phyloP scores from a whole-genome alignment of 768 basidiomycete species.

The Xerocomellus chrysenteron region DNA sequence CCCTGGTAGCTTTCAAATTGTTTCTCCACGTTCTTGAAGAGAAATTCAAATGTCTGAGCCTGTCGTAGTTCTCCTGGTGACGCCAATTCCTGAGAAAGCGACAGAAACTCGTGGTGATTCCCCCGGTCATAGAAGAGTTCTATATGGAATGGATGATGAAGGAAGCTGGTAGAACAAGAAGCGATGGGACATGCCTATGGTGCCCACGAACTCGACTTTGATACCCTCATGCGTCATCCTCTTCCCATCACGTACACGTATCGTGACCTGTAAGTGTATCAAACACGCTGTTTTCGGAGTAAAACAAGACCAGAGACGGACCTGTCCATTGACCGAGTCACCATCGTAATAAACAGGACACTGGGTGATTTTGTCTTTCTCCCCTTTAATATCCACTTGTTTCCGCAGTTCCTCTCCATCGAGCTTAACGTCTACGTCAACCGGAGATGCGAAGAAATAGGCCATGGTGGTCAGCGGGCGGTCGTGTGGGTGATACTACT shows the following conservation, averaged over 20 bases:
- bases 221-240: conserved; percentile 93
- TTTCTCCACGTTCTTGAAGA: conserved; percentile 99
- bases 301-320: conserved; percentile 33
- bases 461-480: conserved; percentile 41
- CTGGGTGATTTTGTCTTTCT: conserved; percentile 81
- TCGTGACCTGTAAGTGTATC: conserved; percentile 56
- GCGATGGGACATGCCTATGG: conserved; percentile 67
- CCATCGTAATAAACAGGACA: conserved; percentile 97
- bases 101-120: conserved; percentile 97
- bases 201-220: conserved; percentile 96
- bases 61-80: conserved; percentile 96
- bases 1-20: conserved; percentile 98
- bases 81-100: conserved; percentile 91
- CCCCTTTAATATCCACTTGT: conserved; percentile 85
- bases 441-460: conserved; percentile 88
- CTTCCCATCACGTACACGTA: conserved; percentile 93
- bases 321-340: conserved; percentile 87
- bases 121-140: conserved; percentile 97
- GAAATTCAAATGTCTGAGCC: conserved; percentile 94
- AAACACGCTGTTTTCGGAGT: not conserved
- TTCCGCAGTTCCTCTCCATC: conserved; percentile 85
- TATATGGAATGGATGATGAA: conserved; percentile 2
- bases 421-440: conserved; percentile 89
- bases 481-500: not conserved
- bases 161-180: not conserved